Evolutionary conservation across 2,329 filamentous ascomycete genomes (phyloP).

Genomic region (Penicillium sp.): DNA sequence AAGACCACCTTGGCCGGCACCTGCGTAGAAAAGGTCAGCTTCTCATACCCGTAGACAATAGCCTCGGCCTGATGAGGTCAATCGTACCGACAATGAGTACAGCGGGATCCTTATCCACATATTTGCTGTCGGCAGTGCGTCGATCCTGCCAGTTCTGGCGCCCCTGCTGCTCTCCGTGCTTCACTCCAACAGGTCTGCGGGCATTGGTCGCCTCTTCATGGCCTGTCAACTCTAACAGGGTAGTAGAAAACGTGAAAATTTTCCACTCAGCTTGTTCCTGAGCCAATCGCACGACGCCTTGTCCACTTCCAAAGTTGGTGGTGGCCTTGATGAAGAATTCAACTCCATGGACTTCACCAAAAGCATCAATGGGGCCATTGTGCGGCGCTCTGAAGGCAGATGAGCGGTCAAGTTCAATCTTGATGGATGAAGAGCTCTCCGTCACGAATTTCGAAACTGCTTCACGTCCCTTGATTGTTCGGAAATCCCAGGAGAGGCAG

Average conservation of each 20-base stretch:
- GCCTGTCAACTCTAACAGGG: constrained; percentile 60
- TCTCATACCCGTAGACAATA: neutral
- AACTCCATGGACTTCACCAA: constrained; percentile 59
- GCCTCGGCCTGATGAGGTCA: neutral
- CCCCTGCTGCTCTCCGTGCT: constrained; percentile 59
- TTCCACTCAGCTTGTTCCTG: constrained; percentile 60
- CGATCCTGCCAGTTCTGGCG: constrained; percentile 67
- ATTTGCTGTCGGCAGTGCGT: constrained; percentile 56
- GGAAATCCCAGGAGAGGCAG: constrained; percentile 61
- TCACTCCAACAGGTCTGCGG: constrained; percentile 61
- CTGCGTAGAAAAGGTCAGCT: constrained; percentile 40
- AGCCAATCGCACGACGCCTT: constrained; percentile 62
- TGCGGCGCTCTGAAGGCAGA: constrained; percentile 54
- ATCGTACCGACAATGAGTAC: constrained; percentile 67
- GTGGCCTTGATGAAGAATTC: constrained; percentile 63
- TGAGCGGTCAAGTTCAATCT: constrained; percentile 56
- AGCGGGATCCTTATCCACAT: constrained; percentile 59
- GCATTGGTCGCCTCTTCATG: constrained; percentile 58
- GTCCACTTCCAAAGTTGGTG: constrained; percentile 61
- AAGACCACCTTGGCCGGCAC: constrained; percentile 67
- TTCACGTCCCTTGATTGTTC: constrained; percentile 57
- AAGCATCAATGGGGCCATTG: constrained; percentile 56
- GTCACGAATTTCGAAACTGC: constrained; percentile 46
- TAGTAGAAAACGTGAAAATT: constrained; percentile 68
- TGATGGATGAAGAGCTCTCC: constrained; percentile 51